A percentile compares a stretch with the other conserved stretches of the same genome.
Conservation (phyloP, 129 eudicot genomes). For the Cynara cardunculus region DNA sequence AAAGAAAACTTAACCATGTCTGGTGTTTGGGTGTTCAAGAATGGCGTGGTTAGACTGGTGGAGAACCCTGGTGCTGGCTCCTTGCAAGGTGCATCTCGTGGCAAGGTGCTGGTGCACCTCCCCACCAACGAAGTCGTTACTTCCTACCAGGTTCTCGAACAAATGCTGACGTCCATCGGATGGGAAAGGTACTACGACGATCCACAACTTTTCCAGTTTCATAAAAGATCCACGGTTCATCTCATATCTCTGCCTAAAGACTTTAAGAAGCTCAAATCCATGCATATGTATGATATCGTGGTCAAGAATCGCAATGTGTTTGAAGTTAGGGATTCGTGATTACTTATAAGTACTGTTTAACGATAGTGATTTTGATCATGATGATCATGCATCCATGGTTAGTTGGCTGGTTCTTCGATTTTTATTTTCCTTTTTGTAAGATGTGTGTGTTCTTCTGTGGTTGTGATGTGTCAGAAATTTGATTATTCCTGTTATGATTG, state of each 20-base stretch:
- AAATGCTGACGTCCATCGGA: conserved; percentile 37
- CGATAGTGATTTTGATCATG: not conserved
- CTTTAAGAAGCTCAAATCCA: conserved; percentile 55
- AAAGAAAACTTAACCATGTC: conserved; percentile 35
- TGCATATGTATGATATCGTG: conserved; percentile 71
- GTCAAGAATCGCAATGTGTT: conserved; percentile 67
- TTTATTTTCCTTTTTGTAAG: not conserved
- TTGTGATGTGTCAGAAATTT: not conserved
- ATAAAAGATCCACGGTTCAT: conserved; percentile 62
- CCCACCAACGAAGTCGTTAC: conserved; percentile 51
- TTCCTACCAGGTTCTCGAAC: conserved; percentile 46
- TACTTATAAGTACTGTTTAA: not conserved
- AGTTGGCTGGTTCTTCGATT: not conserved
- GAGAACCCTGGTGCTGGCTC: conserved; percentile 50
- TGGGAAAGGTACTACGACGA: conserved; percentile 74
- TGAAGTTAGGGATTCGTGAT: conserved; percentile 46
- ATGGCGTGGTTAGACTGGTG: conserved; percentile 57
- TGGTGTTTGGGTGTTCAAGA: conserved; percentile 79
- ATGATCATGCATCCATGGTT: not conserved
- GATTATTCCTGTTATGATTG: not conserved
- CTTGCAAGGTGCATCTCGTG: conserved; percentile 16
- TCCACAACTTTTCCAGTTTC: conserved; percentile 63
- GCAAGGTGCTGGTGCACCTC: conserved; percentile 48
- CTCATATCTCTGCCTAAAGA: conserved; percentile 68
- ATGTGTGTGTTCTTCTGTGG: not conserved